phyloP scores from a whole-genome alignment of 441 rosid species.

The Populus hybrid region DNA sequence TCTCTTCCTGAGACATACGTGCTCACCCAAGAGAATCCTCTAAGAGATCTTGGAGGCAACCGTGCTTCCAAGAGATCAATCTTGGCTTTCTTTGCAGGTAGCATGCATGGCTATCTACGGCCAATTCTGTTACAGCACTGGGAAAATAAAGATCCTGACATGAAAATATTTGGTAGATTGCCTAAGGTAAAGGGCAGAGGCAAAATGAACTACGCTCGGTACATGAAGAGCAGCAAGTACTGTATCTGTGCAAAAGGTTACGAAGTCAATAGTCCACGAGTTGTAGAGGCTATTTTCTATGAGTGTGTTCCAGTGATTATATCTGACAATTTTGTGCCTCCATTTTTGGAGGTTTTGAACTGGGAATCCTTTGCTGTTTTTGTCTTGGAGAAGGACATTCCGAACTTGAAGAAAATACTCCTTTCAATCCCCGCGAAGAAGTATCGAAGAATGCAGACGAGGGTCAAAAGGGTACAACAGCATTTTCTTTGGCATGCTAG shows the following conservation, averaged over 20 bases:
- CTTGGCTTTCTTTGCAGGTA: slow-evolving; percentile 86
- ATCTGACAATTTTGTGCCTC: slow-evolving; percentile 87
- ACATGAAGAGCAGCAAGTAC: slow-evolving; percentile 91
- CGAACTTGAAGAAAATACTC: slow-evolving; percentile 71
- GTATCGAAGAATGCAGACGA: slow-evolving; percentile 62
- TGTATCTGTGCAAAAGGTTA: slow-evolving; percentile 89
- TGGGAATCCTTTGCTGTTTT: slow-evolving; percentile 94
- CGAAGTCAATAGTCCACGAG: slow-evolving; percentile 92
- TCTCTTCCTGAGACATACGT: slow-evolving; percentile 83
- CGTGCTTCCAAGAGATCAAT: slow-evolving; percentile 61
- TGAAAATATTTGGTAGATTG: slow-evolving; percentile 65
- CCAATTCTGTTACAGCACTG: slow-evolving; percentile 68
- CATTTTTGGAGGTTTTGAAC: slow-evolving; percentile 69
- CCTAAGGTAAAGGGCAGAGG: slow-evolving; percentile 45
- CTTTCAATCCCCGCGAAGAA: slow-evolving; percentile 50
- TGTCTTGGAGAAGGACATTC: slow-evolving; percentile 74
- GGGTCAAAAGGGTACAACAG: slow-evolving; percentile 72
- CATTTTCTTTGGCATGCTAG: slow-evolving; percentile 89
- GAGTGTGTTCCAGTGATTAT: slow-evolving; percentile 92
- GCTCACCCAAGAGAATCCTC: slow-evolving; percentile 51
- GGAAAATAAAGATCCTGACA: slow-evolving; percentile 80
- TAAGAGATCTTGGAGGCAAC: slow-evolving; percentile 66
- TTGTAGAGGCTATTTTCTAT: slow-evolving; percentile 79
- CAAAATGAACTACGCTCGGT: slow-evolving; percentile 54
- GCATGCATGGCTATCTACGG: slow-evolving; percentile 82